Conservation (phyloP, 2,329 filamentous ascomycete species). For the Aspergillus pseudotamarii region DNA sequence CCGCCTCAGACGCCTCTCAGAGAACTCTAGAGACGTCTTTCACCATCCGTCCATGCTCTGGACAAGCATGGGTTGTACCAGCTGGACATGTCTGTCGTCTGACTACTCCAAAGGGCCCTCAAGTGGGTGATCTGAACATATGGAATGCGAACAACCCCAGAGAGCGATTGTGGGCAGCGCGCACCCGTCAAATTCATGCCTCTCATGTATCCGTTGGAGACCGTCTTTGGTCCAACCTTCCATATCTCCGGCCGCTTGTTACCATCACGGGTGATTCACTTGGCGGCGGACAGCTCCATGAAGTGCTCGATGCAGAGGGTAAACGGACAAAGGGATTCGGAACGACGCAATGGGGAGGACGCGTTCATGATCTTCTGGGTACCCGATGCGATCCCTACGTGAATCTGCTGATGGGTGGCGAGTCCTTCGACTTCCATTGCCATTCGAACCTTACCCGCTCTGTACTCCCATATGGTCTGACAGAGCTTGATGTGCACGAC, state of each 20-base stretch:
- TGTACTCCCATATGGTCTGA: conserved; percentile 67
- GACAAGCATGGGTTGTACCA: conserved; percentile 70
- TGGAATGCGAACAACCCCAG: conserved; percentile 77
- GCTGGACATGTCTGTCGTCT: conserved; percentile 71
- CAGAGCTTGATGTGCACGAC: conserved; percentile 77
- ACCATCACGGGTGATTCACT: conserved; percentile 73
- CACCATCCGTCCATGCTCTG: conserved; percentile 72
- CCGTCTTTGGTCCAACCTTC: conserved; percentile 75
- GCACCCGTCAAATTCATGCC: conserved; percentile 77
- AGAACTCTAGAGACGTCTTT: conserved; percentile 51
- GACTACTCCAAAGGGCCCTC: conserved; percentile 74
- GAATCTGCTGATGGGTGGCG: conserved; percentile 70
- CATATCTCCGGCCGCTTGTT: conserved; percentile 73
- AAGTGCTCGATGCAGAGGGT: conserved; percentile 39
- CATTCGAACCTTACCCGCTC: conserved; percentile 80
- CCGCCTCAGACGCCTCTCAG: conserved; percentile 31
- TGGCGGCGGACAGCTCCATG: conserved; percentile 40
- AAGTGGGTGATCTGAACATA: conserved; percentile 82
- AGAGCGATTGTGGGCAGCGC: conserved; percentile 79
- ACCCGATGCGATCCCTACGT: conserved; percentile 86
- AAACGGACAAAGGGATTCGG: conserved; percentile 39
- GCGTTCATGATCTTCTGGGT: conserved; percentile 77
- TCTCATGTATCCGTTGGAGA: conserved; percentile 73
- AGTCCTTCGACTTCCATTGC: conserved; percentile 78
- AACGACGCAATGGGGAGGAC: conserved; percentile 59